Evolutionary conservation across 2,329 filamentous ascomycete species (phyloP).

Genomic region (Pseudogymnoascus sp.): DNA sequence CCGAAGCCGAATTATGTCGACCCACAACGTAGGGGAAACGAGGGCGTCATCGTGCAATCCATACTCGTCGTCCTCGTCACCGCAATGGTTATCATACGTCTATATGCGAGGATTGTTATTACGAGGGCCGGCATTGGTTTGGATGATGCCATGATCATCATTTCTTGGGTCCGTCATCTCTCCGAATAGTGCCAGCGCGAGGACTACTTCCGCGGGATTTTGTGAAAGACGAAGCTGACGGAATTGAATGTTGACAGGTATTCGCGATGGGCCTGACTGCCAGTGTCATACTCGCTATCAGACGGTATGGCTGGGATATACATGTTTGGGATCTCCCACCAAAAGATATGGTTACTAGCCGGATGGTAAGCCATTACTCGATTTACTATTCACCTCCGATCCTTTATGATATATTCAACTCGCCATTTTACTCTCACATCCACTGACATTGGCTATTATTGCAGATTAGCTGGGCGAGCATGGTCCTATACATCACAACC

Average conservation of each 20-base stretch:
- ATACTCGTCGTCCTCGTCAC: constrained; percentile 32
- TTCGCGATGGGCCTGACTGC: constrained; percentile 30
- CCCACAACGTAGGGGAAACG: constrained; percentile 36
- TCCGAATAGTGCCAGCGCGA: not conserved
- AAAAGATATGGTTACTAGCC: not conserved
- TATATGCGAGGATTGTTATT: constrained; percentile 38
- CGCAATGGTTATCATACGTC: constrained; percentile 33
- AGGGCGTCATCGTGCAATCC: constrained; percentile 33
- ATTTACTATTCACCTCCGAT: not conserved
- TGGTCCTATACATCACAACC: constrained; percentile 8
- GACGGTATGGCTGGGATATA: constrained; percentile 29
- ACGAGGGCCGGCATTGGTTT: constrained; percentile 35
- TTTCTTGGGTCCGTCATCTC: constrained; percentile 29
- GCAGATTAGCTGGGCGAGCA: not conserved
- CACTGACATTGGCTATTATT: not conserved
- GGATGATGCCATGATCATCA: constrained; percentile 39
- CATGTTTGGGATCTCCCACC: constrained; percentile 31
- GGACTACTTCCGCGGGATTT: not conserved
- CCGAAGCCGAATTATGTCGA: constrained; percentile 39
- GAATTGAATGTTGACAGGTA: constrained; percentile 13
- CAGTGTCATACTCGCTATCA: constrained; percentile 27
- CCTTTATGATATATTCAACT: not conserved
- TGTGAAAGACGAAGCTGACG: not conserved
- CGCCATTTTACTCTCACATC: not conserved
- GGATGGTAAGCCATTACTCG: not conserved